Evolutionary conservation across 78 protist genomes (phyloP), one percentile per base, ranked within the genome.

Genomic region (Bodo saltans): DNA sequence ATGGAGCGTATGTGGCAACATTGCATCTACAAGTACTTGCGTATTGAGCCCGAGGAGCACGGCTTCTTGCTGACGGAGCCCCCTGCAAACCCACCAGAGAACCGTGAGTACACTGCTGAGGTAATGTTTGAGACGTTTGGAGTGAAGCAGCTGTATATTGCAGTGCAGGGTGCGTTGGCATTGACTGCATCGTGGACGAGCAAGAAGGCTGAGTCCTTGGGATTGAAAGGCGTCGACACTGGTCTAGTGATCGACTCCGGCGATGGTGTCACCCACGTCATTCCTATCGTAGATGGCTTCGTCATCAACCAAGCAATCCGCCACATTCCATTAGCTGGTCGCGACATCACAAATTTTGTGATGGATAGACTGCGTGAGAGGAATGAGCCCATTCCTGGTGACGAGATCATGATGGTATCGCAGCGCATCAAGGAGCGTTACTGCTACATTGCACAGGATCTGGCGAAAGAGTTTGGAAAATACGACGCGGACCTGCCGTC

Each of bases 231-330:
- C 30, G 83, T 89, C 32, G 83, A 96, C 37, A 96, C 99, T 28
- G 99, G 99, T 72, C 95, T 98, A 0, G 99, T 98, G 28, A 86
- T 98, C 72, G 99, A 98, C 88, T 93, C 99, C 33, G 99, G 99
- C 37, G 99, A 97, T 75, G 98, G 98, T 69, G 99, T 98, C 26
- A 98, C 99, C 39, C 99, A 97, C 95, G 92, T 98, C 70, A 97
- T 98, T 87, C 99, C 99, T 26, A 98, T 98, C n/a, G 91, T 70
- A 74, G 98, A 95, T 67, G 98, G 99, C 74, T 96, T 93, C 72
- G 99, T 98, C 47, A 95, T 98, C 78, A 98, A 98, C 47, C 40
- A 90, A 25, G 41, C 91, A 88, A 97, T 98, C 90, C 92, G 93
- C 75, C 98, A 95, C 90, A 96, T 97, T 71, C 98, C 98, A 37